Evolutionary conservation across 225 moss, liverwort and hornwort species (phyloP), one percentile per base, ranked within the genome.

Genomic region (Antitrichia curtipendula): DNA sequence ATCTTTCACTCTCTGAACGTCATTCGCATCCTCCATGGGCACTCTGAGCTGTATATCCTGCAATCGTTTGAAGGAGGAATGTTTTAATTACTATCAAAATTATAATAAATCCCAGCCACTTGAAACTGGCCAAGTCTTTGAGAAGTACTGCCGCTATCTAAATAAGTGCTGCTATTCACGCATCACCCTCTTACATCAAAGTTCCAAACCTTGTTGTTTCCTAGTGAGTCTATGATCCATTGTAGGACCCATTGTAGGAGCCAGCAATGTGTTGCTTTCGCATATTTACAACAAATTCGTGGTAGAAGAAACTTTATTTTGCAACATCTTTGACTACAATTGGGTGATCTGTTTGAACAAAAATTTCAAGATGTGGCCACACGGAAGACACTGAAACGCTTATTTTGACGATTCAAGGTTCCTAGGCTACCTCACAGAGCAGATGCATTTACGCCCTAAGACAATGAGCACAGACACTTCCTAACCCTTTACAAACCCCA

Each of bases 21-120:
- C 89, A 19, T 86, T 88, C 53, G 88, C 92, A 85, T 86, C 76
- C 40, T 89, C 85, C 92, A 93, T 90, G n/a, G 92, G 92, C 69
- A 93, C 89, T 82, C 86, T 88, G 41, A 93, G 57, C 27, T 92
- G 86, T 34, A 93, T 86, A 88, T 91, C 90, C 91, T 91, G 83
- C 83, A 88, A 80, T 25, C 23, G 65, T 61, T 70, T 36, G n/a
- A 68, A 75, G 69, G 38, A 20, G 47, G 19, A 50, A 62, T 32
- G 61, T 14, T 60, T 82, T 79, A 14, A 53, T 84, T 38, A 81
- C 34, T 40, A 45, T 34, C 56, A 41, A 19, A 53, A 13, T 54
- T 50, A 27, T n/a, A n/a, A n/a, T n/a, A n/a, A n/a, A n/a, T n/a
- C n/a, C n/a, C n/a, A n/a, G n/a, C n/a, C n/a, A n/a, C n/a, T n/a